phyloP scores from a whole-genome alignment of 2,329 filamentous ascomycete genomes.

The Ophiostoma tasmaniense region DNA sequence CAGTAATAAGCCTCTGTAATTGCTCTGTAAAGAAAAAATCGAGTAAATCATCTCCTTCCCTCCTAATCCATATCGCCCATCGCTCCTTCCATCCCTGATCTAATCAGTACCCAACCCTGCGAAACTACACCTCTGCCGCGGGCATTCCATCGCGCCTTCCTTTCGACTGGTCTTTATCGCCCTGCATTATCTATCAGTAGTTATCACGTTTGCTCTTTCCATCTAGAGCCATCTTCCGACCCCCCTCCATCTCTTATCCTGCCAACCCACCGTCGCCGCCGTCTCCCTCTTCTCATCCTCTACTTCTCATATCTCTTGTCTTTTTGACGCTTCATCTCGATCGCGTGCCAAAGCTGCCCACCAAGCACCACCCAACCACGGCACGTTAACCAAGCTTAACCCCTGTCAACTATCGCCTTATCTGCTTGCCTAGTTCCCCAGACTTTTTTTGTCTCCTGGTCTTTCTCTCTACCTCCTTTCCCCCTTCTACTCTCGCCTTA shows the following conservation, averaged over 20 bases:
- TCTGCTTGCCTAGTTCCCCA: slow-evolving; percentile 3
- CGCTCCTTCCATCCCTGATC: not conserved
- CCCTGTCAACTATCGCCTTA: slow-evolving; percentile 4
- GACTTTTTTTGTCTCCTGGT: not conserved
- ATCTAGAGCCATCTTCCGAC: not conserved
- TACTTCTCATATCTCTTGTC: not conserved
- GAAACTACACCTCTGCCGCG: not conserved
- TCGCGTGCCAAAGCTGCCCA: not conserved
- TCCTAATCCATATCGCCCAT: not conserved
- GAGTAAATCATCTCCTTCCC: not conserved
- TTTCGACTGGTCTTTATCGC: slow-evolving; percentile 5
- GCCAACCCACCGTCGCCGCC: slow-evolving; percentile 2
- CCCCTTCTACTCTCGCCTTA: not conserved
- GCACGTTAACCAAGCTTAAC: not conserved
- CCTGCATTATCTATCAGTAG: slow-evolving; percentile 13
- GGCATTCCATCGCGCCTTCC: slow-evolving; percentile 5
- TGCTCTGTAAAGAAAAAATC: not conserved
- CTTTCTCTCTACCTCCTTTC: not conserved
- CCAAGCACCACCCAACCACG: not conserved
- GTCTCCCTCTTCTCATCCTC: slow-evolving; percentile 5
- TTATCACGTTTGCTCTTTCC: slow-evolving; percentile 4
- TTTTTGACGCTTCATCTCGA: not conserved
- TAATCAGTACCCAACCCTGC: not conserved
- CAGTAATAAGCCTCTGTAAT: not conserved
- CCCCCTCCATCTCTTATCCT: not conserved